Evolutionary conservation across 768 basidiomycete genomes (phyloP).

Genomic region (Russula olivacea): DNA sequence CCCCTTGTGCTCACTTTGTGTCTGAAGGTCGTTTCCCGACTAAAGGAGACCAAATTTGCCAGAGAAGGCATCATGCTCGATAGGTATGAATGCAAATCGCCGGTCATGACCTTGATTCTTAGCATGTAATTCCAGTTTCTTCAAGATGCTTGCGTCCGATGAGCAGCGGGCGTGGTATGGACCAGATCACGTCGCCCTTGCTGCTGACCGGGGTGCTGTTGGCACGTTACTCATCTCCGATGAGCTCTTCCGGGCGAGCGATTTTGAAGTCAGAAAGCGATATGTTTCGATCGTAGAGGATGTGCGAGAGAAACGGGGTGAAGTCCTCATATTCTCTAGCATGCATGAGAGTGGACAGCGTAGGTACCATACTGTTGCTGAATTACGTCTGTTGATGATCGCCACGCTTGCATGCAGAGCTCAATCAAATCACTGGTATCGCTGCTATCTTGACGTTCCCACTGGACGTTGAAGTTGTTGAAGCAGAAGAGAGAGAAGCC

Average conservation of each 20-base stretch:
- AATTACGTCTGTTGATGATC: background rate
- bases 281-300: conserved; percentile 87
- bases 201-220: conserved; percentile 88
- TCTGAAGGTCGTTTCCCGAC: conserved; percentile 57
- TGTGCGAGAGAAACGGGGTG: conserved; percentile 82
- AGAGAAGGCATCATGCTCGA: conserved; percentile 88
- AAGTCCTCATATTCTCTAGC: conserved; percentile 95
- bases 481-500: conserved; percentile 83
- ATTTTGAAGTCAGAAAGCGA: conserved; percentile 68
- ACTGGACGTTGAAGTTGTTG: conserved; percentile 90
- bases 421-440: conserved; percentile 93
- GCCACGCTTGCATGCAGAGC: conserved; percentile 52
- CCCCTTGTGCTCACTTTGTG: background rate
- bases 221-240: conserved; percentile 94
- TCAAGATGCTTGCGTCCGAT: conserved; percentile 93
- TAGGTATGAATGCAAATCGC: conserved; percentile 44
- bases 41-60: conserved; percentile 96
- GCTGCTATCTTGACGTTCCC: conserved; percentile 96
- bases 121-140: conserved; percentile 56
- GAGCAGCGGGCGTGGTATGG: conserved; percentile 99
- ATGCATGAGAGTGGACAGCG: conserved; percentile 99
- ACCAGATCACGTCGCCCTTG: conserved; percentile 86
- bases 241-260: conserved; percentile 83
- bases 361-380: conserved; percentile 37
- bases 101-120: background rate